Percentiles rank a stretch among this genome's conserved stretches.
phyloP scores from a whole-genome alignment of 495 filamentous ascomycete genomes.

The Pyrenula aspistea region DNA sequence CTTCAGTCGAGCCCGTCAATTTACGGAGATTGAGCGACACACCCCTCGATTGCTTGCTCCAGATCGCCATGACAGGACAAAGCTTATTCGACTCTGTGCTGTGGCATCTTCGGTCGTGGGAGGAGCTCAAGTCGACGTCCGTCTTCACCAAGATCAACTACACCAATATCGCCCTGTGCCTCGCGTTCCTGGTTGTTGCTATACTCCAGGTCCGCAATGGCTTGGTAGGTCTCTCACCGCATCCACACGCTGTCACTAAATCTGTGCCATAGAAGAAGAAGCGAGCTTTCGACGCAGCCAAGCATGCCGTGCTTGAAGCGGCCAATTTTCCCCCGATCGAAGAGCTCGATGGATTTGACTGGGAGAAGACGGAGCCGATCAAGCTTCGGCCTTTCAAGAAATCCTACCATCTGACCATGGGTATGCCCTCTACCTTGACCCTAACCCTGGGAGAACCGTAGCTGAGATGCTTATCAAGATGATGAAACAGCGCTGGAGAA shows the following conservation, averaged over 20 bases:
- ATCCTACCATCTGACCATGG: slow-evolving; percentile 64
- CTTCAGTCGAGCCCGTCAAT: too few relatives aligned
- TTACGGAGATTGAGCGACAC: too few relatives aligned
- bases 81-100: neutral
- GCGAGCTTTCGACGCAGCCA: neutral
- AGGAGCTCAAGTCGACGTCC: neutral
- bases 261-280: neutral
- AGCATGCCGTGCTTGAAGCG: slow-evolving; percentile 2
- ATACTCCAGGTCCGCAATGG: neutral
- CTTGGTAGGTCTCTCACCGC: neutral
- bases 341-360: slow-evolving; percentile 47
- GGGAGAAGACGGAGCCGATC: slow-evolving; percentile 42
- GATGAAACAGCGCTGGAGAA: slow-evolving; percentile 30
- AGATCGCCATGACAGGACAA: neutral
- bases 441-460: slow-evolving; percentile 4
- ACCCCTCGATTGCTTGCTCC: too few relatives aligned
- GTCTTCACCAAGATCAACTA: neutral
- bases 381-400: slow-evolving; percentile 58
- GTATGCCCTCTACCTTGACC: slow-evolving; percentile 30
- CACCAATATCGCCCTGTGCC: neutral
- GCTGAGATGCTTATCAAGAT: slow-evolving; percentile 7
- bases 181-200: neutral
- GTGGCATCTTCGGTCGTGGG: neutral
- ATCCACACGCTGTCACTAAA: neutral
- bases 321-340: slow-evolving; percentile 26